Evolutionary conservation across 352 stramenopile genomes (phyloP), one percentile per base, ranked within the genome.

Genomic region (Thraustotheca clavata): DNA sequence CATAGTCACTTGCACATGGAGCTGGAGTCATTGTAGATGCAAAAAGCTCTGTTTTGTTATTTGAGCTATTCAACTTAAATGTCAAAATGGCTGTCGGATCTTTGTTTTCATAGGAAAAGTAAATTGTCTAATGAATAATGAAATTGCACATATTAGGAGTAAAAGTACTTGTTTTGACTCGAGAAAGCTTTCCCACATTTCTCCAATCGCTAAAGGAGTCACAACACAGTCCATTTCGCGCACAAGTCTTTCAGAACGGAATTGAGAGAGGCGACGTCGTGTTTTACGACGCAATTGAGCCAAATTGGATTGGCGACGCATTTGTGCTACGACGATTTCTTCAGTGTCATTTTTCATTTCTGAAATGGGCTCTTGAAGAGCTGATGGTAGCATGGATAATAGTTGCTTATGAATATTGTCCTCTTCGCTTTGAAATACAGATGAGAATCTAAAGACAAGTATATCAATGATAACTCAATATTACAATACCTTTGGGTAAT

Each of bases 31-130:
- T 40, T n/a, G 38, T 35, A 7, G 57, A 52, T 9, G 47, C 57
- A 39, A 46, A 65, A 14, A 65, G 18, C 36, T 65, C 57, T 20
- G 39, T 46, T 7, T 50, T 32, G 18, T 33, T 46, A 16, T 11
- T 26, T 7, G 14, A 14, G 41, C 57, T 57, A 18, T 32, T 8
- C 22, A 65, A 9, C 24, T 54, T 65, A 14, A 65, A 27, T 11
- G 57, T 65, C 12, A 65, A 31, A 20, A 65, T 65, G 3, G 35
- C n/a, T 4, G 29, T 24, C 3, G 29, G 38, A 22, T 40, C 39
- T 32, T 5, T 36, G 38, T 65, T 65, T 11, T 38, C 12, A n/a
- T 65, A 65, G 1, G 18, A 20, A 40, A 41, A 65, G 47, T 65
- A 36, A 3, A 38, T 8, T 31, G 32, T 22, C 57, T 65, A 33